Conservation (phyloP, 192 early-diverging fungal species). For the Ramicandelaber brevisporus region DNA sequence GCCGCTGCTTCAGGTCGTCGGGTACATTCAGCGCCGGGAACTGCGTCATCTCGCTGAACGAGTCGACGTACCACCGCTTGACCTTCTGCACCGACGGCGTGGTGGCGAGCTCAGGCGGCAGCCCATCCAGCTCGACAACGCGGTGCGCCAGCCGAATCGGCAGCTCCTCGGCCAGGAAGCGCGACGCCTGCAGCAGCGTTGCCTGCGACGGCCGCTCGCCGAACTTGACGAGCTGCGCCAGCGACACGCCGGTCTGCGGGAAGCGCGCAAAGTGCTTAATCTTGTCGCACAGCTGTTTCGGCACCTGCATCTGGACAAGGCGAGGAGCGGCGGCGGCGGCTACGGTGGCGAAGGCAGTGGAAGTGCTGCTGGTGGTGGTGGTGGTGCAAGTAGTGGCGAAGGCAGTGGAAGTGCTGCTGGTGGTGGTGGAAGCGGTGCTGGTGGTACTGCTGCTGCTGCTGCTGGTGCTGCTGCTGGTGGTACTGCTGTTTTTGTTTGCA, state of each 20-base stretch:
- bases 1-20: too few relatives aligned
- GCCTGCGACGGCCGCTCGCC: slow-evolving; percentile 58
- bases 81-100: slow-evolving; percentile 83
- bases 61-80: slow-evolving; percentile 86
- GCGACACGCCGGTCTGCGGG: slow-evolving; percentile 79
- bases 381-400: too few relatives aligned
- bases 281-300: slow-evolving; percentile 34
- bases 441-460: too few relatives aligned
- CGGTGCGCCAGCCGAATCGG: slow-evolving; percentile 82
- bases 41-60: slow-evolving; percentile 33
- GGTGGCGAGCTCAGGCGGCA: slow-evolving; percentile 59
- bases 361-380: too few relatives aligned
- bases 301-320: too few relatives aligned
- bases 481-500: too few relatives aligned
- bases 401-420: too few relatives aligned
- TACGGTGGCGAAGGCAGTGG: too few relatives aligned
- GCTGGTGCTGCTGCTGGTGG: too few relatives aligned
- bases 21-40: slow-evolving; percentile 12
- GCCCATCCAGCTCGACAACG: slow-evolving; percentile 78
- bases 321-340: too few relatives aligned
- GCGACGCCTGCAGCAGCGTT: slow-evolving; percentile 43
- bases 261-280: slow-evolving; percentile 57
- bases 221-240: slow-evolving; percentile 91
- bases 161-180: slow-evolving; percentile 71
- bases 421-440: too few relatives aligned